Conservation (phyloP, 768 basidiomycete genomes). For the Leccinum longicurvipes region DNA sequence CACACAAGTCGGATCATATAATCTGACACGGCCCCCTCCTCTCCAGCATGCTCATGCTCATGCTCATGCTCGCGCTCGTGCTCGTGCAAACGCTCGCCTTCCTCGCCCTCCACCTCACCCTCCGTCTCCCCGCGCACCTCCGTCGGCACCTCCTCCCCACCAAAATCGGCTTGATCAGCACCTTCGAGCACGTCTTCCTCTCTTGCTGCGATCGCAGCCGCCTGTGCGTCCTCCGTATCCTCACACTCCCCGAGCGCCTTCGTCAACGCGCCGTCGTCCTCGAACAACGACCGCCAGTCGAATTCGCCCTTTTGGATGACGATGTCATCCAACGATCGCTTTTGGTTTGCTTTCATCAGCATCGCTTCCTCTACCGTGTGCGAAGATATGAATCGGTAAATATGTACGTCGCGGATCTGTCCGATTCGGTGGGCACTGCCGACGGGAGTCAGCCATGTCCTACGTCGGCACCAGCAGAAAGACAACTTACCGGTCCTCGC, state of each 20-base stretch:
- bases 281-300: slow-evolving; percentile 86
- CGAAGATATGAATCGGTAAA: slow-evolving; percentile 88
- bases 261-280: slow-evolving; percentile 59
- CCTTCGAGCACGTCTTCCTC: slow-evolving; percentile 73
- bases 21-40: slow-evolving; percentile 65
- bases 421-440: slow-evolving; percentile 94
- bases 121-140: slow-evolving; percentile 29
- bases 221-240: slow-evolving; percentile 82
- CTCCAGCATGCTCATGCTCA: slow-evolving; percentile 35
- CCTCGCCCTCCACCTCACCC: slow-evolving; percentile 38
- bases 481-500: slow-evolving; percentile 76
- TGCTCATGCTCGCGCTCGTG: background rate
- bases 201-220: slow-evolving; percentile 71
- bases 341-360: slow-evolving; percentile 97
- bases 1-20: slow-evolving; percentile 77
- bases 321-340: slow-evolving; percentile 83
- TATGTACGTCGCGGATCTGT: slow-evolving; percentile 93
- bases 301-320: slow-evolving; percentile 95
- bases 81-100: slow-evolving; percentile 28
- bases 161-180: slow-evolving; percentile 80
- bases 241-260: slow-evolving; percentile 81
- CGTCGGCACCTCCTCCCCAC: slow-evolving; percentile 37
- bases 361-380: slow-evolving; percentile 96
- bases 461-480: background rate
- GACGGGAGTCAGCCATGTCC: background rate